Base-by-base conservation (phyloP, 169 alveolate species). In the Cryptosporidium bovis region DNA sequence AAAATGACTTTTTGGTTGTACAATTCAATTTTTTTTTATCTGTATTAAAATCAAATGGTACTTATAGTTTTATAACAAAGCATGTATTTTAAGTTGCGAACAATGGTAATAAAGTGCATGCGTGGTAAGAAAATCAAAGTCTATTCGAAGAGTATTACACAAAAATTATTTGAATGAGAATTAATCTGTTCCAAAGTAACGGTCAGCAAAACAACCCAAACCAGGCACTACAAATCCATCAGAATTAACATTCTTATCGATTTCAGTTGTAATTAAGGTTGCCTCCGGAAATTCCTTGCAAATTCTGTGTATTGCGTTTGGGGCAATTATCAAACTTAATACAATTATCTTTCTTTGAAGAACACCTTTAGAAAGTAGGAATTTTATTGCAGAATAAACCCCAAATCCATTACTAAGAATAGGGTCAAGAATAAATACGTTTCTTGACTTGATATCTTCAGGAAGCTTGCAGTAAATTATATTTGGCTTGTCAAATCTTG, bases 131-230 rank as follows among this genome's bases (percentile, higher is more conserved):
- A 62, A 62, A 62, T 62, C 0, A 3, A 6, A 15, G 6, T 4
- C 48, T 15, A 62, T 15, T 2, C 24, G 18, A 8, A 62, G 18
- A 7, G 48, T 27, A 55, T 27, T 33, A 34, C 15, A 10, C 4
- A 2, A 62, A 62, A 62, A 7, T 13, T 46, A 6, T 15, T 2
- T 2, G 5, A 62, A 62, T 20, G 7, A 20, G 18, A 15, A 20
- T 50, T 34, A 67, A 36, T 83, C 90, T 24, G 90, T 83, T 15
- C 90, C 90, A 65, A 83, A 83, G 68, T 83, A 83, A 20, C 90
- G 51, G 33, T 83, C 90, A 33, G 90, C 90, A 64, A 83, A 83
- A 50, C 71, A 36, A 46, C 90, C 90, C 27, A 83, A n/a, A 33
- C 90, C 90, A 2, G 90, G 90, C 4, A 83, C 24, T 10, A 65